Percentiles rank a stretch among this genome's conserved stretches.
Conservation (phyloP, 2,329 filamentous ascomycete species). For the Cladophialophora yegresii region DNA sequence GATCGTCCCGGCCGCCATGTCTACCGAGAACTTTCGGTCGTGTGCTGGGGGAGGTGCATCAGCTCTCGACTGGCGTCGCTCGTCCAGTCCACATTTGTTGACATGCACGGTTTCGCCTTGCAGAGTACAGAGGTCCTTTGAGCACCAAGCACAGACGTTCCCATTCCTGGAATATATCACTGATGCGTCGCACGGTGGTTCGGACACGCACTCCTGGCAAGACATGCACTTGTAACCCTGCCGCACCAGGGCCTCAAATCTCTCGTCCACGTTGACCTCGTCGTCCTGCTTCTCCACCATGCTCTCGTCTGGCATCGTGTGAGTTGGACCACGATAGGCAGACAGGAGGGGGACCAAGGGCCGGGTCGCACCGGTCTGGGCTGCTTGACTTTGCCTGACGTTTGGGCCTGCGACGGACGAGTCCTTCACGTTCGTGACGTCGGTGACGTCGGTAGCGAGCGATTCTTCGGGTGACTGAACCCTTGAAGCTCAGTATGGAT, state of each 20-base stretch:
- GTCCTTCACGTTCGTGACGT: neutral
- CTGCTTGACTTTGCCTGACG: neutral
- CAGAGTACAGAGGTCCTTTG: neutral
- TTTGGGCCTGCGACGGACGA: neutral
- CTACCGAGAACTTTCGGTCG: neutral
- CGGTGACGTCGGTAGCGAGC: neutral
- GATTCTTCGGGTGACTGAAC: neutral
- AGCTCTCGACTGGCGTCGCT: neutral
- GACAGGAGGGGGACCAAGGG: neutral
- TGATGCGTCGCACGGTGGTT: neutral
- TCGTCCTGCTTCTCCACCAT: neutral
- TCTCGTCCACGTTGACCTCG: neutral
- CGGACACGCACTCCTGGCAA: neutral
- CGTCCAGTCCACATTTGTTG: neutral
- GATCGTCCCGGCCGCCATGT: neutral
- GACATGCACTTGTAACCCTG: neutral
- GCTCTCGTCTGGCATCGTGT: neutral
- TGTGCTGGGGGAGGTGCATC: neutral
- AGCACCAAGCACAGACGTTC: neutral
- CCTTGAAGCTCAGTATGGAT: neutral
- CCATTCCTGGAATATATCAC: neutral
- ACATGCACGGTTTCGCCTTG: neutral
- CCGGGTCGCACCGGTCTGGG: neutral
- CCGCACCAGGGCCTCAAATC: neutral
- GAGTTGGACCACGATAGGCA: neutral